Base-by-base conservation (phyloP, 176 grass and related monocot genomes). In the Musa troglodytarum region DNA sequence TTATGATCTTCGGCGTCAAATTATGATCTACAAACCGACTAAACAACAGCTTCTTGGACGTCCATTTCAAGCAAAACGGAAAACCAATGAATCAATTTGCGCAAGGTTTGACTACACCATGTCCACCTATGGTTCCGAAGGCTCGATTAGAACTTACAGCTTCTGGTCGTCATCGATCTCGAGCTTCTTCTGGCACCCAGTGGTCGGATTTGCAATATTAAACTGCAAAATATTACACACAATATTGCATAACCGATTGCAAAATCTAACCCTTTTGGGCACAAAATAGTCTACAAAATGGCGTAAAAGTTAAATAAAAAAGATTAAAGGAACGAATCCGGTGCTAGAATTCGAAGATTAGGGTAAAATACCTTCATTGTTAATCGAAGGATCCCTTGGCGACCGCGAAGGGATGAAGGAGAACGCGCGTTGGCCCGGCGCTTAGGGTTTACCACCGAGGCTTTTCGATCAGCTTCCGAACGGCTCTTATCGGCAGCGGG, bases 81-180 rank as follows among this genome's bases (percentile, higher is more conserved):
- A 43, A 43, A 43, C 4, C 34, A 34, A 34, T 5, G 29, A 34
- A 34, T 34, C 3, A 43, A 43, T 43, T 43, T 43, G 3, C 34
- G 34, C 3, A 43, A 43, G 4, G 34, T 43, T 43, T 43, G 34
- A 43, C 4, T 43, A 43, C 34, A 43, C 6, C 34, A 43, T 43
- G 34, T n/a, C 2, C 17, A 21, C 8, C 57, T 21, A 62, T 7
- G 13, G 13, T 7, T 3, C 15, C 15, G 13, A n/a, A 15, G 9
- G 20, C 20, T n/a, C 6, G 3, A 62, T 5, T 62, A 77, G n/a
- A 67, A 90, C 93, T 92, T 78, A 92, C 93, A 96, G 89, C 83
- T 96, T 96, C 89, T 92, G 89, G 74, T 96, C 93, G 65, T 92
- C 93, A 74, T 96, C 89, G 28, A 96, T 96, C 81, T 96, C 93